Base-by-base conservation (phyloP, 257 asterid genomes). In the Lithospermum erythrorhizon region DNA sequence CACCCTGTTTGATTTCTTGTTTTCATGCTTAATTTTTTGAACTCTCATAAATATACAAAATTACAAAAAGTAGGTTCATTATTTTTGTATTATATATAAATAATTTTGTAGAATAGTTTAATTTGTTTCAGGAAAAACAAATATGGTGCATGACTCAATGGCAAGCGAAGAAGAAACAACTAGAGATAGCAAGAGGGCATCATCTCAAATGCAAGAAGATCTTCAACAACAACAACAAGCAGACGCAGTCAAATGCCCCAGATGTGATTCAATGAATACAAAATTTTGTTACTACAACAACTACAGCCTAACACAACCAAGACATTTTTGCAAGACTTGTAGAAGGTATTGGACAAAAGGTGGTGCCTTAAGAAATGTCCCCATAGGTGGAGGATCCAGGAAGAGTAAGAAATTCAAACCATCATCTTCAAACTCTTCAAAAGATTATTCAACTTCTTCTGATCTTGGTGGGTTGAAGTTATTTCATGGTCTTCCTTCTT, bases 261-360 rank as follows among this genome's bases (percentile, higher is more conserved):
- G 98, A 62, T 91, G 98, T 17, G 96, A 91, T 60, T 91, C 98
- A 0, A 80, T 84, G 2, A 91, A 91, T 78, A 91, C 98, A 25
- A 90, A 90, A 66, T 90, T 90, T 53, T 90, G 98, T 71, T 90
- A 90, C 83, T 90, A 83, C 82, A 90, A 90, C 82, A 90, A 90
- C 47, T 90, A 90, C 70, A 85, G 93, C 77, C 87, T 91, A 55
- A 63, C 96, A 0, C 98, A 91, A 76, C 96, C 98, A 0, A 72
- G 98, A 68, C 96, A 91, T 63, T 91, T 91, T 73, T 91, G 98
- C 77, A 91, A 88, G 87, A 88, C 98, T 0, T 88, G 98, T 27
- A 65, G 96, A 19, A 65, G 96, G 84, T 90, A 90, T 76, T 90
- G 98, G 98, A 90, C 97, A 1, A 80, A 73, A 61, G 96, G 96